Conservation (phyloP, 2,329 filamentous ascomycete species). For the Calonectria hawksworthii region DNA sequence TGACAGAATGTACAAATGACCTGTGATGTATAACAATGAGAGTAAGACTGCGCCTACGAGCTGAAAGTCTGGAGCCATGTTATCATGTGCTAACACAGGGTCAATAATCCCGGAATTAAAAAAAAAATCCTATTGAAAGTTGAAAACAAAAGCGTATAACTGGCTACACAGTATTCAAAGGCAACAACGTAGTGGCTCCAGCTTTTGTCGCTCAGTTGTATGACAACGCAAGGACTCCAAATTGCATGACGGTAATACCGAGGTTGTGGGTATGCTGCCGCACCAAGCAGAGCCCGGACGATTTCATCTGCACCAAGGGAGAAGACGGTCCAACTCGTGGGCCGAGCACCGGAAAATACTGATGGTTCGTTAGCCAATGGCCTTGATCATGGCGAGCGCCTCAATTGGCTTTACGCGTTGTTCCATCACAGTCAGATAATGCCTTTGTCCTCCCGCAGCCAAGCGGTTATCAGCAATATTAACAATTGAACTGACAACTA, state of each 20-base stretch:
- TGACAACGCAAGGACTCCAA: background rate
- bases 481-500: constrained; percentile 40
- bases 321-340: background rate
- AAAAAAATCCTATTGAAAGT: background rate
- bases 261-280: background rate
- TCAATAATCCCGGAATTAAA: background rate
- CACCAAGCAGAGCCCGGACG: constrained; percentile 1
- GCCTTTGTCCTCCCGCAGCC: constrained; percentile 44
- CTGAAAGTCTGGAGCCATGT: background rate
- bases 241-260: constrained; percentile 5
- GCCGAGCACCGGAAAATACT: constrained; percentile 7
- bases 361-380: constrained; percentile 31
- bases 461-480: constrained; percentile 42
- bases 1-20: background rate
- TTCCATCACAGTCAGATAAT: constrained; percentile 40
- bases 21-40: background rate
- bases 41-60: background rate
- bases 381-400: background rate
- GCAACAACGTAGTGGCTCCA: background rate
- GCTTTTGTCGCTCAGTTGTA: background rate
- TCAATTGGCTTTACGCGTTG: background rate
- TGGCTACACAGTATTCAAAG: background rate
- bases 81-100: background rate
- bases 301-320: background rate
- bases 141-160: background rate